These are phyloP conservation scores for Umbellularia californica DNA, from an alignment of 164 flowering plant species.

Conservation along the genomic window DNA sequence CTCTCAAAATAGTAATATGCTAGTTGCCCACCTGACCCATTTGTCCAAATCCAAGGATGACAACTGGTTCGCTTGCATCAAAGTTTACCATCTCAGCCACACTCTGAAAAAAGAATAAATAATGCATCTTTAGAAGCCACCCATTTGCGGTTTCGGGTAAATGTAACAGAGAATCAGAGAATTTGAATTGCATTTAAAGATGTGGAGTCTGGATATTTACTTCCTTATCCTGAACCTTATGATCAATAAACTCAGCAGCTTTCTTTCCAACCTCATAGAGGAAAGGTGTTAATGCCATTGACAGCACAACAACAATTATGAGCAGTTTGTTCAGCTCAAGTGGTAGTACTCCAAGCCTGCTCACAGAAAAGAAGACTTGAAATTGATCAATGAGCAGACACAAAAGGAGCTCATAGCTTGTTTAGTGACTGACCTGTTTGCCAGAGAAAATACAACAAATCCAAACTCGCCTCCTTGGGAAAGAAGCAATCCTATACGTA, in stretches of 20 bases:
- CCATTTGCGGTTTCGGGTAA: background rate
- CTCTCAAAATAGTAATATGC: conserved; percentile 6
- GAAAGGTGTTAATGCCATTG: conserved; percentile 94
- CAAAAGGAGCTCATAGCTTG: conserved; percentile 4
- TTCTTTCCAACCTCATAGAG: conserved; percentile 84
- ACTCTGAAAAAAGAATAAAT: conserved; percentile 33
- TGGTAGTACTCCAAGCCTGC: conserved; percentile 96
- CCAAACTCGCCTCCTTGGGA: conserved; percentile 99
- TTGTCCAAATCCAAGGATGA: conserved; percentile 91
- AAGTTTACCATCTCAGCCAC: conserved; percentile 49
- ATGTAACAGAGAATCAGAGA: background rate
- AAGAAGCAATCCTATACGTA: conserved; percentile 87
- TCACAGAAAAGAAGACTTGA: conserved; percentile 7
- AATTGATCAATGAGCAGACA: conserved; percentile 3
- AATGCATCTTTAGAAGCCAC: conserved; percentile 5
- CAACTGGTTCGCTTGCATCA: conserved; percentile 84
- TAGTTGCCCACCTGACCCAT: conserved; percentile 78
- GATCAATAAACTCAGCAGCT: conserved; percentile 67
- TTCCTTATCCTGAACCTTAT: conserved; percentile 42
- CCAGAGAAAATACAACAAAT: conserved; percentile 94
- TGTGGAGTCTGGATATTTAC: conserved; percentile 35
- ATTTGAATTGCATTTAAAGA: background rate
- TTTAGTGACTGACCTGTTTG: conserved; percentile 64
- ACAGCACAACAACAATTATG: conserved; percentile 91
- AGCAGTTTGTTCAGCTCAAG: conserved; percentile 98